Conservation (phyloP, 192 early-diverging fungal genomes). For the Podochytrium sp. region DNA sequence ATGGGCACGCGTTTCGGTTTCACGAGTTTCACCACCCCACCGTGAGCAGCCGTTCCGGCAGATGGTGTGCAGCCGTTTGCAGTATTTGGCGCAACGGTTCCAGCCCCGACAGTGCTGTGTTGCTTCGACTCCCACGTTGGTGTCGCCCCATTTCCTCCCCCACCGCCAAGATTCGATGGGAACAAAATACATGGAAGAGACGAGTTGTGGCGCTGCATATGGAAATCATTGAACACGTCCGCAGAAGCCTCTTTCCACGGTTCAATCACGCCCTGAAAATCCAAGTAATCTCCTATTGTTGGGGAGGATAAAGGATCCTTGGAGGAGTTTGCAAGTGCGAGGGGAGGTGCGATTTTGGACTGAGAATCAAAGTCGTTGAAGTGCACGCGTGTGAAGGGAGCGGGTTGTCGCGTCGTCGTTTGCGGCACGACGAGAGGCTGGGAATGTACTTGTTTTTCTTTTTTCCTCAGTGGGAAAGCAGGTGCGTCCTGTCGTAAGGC, state of each 20-base stretch:
- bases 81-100: neutral
- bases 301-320: neutral
- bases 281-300: neutral
- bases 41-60: neutral
- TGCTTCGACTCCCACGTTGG: neutral
- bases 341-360: neutral
- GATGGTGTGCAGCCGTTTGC: neutral
- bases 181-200: neutral
- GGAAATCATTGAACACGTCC: constrained; percentile 6
- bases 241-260: neutral
- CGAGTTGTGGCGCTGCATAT: neutral
- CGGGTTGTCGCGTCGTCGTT: neutral
- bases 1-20: no score
- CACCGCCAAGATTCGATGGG: constrained; percentile 3
- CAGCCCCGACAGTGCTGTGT: neutral
- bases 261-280: neutral
- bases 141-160: constrained; percentile 5
- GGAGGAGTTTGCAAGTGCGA: neutral
- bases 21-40: neutral
- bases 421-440: neutral
- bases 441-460: neutral
- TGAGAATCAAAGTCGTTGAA: no score
- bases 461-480: neutral
- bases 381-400: neutral
- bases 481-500: neutral